Base-by-base conservation (phyloP, 768 basidiomycete species). In the Boletus insuetus region DNA sequence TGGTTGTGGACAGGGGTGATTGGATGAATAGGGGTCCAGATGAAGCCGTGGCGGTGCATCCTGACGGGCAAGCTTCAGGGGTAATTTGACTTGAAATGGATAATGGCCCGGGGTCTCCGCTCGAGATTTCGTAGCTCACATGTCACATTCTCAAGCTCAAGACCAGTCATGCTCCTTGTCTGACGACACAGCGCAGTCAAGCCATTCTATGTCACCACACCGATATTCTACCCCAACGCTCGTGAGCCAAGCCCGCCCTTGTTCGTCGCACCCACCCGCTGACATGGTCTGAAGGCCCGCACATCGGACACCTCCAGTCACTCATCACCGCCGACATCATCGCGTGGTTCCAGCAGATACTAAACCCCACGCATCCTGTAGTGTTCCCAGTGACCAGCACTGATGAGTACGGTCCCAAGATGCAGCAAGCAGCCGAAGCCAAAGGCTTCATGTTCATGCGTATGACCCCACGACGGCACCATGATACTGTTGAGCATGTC, bases 201-300 rank as follows among this genome's bases (percentile, higher is more conserved):
- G 55, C 88, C 88, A 14, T 94, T 83, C 77, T 94, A 91, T 65
- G 75, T 92, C 32, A 94, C 93, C 0, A 94, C 94, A 0, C 94
- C 94, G 9, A 95, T 97, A 66, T 97, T 94, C 72, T 95, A 97
- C 68, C 92, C 93, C 52, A 95, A 95, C 73, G 87, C 93, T 31
- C 84, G 90, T 85, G 44, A 59, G 68, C 47, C 20, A 16, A 26
- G 35, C 39, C 24, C 1, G 8, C 11, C 26, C 8, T 20, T 19
- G 40, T 24, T 32, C 7, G 37, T 17, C 12, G 0, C 3, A 45
- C 37, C 26, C n/a, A 5, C 22, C 10, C 38, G n/a, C 51, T 70
- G 35, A 70, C 52, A 10, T 31, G 19, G 5, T 37, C 22, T 6
- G 45, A 59, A 86, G 84, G 74, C 17, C 94, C 94, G 0, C 94